Percentiles rank a stretch among this genome's conserved stretches.
These are phyloP conservation scores for Davidsoniella neocaledoniae DNA, from an alignment of 2,329 filamentous ascomycete genomes.

Conservation along the genomic window DNA sequence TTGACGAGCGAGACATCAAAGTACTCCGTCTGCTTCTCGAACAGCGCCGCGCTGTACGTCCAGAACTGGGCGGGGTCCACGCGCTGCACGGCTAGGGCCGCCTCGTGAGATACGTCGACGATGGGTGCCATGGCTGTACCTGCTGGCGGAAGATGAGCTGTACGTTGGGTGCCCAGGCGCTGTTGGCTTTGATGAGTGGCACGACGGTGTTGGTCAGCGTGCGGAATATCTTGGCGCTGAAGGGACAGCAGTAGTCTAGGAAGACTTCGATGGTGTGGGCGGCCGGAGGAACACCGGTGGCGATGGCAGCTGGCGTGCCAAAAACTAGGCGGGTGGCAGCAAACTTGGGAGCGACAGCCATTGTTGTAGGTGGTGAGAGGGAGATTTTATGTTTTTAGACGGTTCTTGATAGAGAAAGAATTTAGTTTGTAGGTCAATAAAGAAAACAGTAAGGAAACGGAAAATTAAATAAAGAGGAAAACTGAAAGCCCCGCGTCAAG, in stretches of 20 bases:
- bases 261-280: slow-evolving; percentile 48
- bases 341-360: slow-evolving; percentile 66
- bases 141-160: slow-evolving; percentile 79
- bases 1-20: slow-evolving; percentile 76
- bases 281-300: slow-evolving; percentile 24
- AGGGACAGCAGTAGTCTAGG: slow-evolving; percentile 83
- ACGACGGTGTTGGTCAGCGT: slow-evolving; percentile 52
- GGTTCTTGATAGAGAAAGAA: neutral
- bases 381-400: neutral
- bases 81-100: slow-evolving; percentile 61
- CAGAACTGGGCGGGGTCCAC: slow-evolving; percentile 60
- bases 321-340: slow-evolving; percentile 51
- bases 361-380: slow-evolving; percentile 19
- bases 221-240: slow-evolving; percentile 52
- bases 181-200: slow-evolving; percentile 45
- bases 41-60: slow-evolving; percentile 54
- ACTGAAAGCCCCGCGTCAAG: neutral
- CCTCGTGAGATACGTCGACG: slow-evolving; percentile 70
- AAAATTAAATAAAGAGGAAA: neutral
- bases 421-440: neutral
- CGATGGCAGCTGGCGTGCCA: slow-evolving; percentile 20
- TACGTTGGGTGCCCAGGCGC: slow-evolving; percentile 37
- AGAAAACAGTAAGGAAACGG: neutral
- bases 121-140: slow-evolving; percentile 90
- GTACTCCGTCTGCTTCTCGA: slow-evolving; percentile 51